Conservation (phyloP, 2,329 filamentous ascomycete species). For the Diaporthe velutina region DNA sequence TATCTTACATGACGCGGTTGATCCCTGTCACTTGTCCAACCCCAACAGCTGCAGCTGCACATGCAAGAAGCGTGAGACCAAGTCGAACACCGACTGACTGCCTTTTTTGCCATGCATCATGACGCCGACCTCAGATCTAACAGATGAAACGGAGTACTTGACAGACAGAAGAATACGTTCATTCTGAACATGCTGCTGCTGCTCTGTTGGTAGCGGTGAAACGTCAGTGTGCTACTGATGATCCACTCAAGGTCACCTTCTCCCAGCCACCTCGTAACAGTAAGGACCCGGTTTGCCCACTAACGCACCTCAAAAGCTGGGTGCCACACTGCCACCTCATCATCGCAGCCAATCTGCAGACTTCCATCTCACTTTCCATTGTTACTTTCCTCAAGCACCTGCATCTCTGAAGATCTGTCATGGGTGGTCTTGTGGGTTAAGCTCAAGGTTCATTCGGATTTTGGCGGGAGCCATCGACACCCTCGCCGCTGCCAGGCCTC, state of each 20-base stretch:
- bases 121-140: background rate
- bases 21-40: background rate
- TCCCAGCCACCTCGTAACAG: constrained; percentile 28
- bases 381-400: background rate
- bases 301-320: constrained; percentile 10
- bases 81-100: background rate
- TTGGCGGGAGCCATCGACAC: background rate
- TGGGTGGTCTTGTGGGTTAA: background rate
- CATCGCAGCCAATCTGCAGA: constrained; percentile 13
- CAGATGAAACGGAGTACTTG: background rate
- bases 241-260: constrained; percentile 14
- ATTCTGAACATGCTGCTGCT: background rate
- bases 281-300: constrained; percentile 17
- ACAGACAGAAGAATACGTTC: no score
- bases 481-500: background rate
- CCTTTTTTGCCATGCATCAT: background rate
- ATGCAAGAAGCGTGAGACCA: background rate
- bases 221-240: constrained; percentile 19
- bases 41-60: background rate
- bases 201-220: constrained; percentile 14
- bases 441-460: background rate
- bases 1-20: background rate
- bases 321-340: constrained; percentile 22
- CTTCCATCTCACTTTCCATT: background rate
- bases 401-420: background rate